Conservation (phyloP, 116 monocot species). For the Dioscorea cayenensis region DNA sequence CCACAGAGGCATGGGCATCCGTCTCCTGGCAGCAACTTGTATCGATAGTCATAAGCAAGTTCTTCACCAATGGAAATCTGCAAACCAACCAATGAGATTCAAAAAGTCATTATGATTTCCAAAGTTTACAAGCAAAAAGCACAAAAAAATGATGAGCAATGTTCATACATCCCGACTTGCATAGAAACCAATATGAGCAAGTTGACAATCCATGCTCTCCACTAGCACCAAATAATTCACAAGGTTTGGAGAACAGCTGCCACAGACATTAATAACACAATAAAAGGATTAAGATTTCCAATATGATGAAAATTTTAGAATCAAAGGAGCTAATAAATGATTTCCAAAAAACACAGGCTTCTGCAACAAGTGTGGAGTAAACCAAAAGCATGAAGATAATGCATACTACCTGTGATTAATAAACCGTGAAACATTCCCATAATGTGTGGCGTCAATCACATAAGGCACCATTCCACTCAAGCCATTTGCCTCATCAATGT, state of each 20-base stretch:
- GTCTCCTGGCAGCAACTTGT: constrained; percentile 44
- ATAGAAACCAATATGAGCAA: constrained; percentile 84
- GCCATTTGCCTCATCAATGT: constrained; percentile 29
- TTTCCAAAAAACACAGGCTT: neutral
- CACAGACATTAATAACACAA: constrained; percentile 1
- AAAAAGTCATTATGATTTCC: neutral
- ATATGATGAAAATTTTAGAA: neutral
- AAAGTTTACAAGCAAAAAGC: neutral
- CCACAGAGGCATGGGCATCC: constrained; percentile 62
- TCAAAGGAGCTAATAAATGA: neutral
- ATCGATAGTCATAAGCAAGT: constrained; percentile 65
- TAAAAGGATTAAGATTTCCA: neutral
- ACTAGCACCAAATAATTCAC: constrained; percentile 65
- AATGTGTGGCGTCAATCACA: constrained; percentile 72
- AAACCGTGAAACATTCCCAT: constrained; percentile 91
- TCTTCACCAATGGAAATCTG: constrained; percentile 82
- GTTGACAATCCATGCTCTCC: constrained; percentile 95
- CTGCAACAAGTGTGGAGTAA: neutral
- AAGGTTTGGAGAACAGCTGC: constrained; percentile 91
- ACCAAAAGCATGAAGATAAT: neutral
- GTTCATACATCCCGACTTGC: constrained; percentile 71
- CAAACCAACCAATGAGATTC: constrained; percentile 2
- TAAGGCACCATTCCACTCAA: constrained; percentile 32
- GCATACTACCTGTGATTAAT: constrained; percentile 89
- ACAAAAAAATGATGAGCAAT: constrained; percentile 2